These are phyloP conservation scores for Phycomyces nitens DNA, from an alignment of 192 early-diverging fungal genomes.

Conservation along the genomic window DNA sequence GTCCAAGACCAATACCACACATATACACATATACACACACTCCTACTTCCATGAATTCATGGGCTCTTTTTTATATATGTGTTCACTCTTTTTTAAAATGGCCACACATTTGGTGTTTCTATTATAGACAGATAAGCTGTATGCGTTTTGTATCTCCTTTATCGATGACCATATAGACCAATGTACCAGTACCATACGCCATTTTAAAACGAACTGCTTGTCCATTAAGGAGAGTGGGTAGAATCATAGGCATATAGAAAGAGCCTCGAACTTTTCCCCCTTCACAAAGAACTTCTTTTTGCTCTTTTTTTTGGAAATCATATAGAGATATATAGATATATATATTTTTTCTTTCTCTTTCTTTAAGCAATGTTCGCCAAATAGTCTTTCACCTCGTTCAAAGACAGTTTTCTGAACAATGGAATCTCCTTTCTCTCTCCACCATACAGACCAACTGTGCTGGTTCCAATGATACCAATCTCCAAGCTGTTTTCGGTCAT, in stretches of 20 bases:
- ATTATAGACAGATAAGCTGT: no score
- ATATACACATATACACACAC: no score
- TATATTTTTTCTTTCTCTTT: neutral
- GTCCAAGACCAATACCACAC: no score
- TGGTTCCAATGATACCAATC: conserved; percentile 79
- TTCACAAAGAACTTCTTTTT: neutral
- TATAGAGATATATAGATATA: neutral
- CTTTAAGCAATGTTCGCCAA: conserved; percentile 87
- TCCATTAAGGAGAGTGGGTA: neutral
- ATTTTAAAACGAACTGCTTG: conserved; percentile 1
- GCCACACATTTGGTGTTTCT: no score
- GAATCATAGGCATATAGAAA: neutral
- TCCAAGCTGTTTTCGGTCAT: conserved; percentile 97
- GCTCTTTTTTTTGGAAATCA: neutral
- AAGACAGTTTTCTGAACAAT: conserved; percentile 78
- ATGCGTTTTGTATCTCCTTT: neutral
- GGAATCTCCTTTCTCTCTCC: conserved; percentile 60
- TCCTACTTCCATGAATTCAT: no score
- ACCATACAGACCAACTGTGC: conserved; percentile 48
- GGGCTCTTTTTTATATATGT: no score
- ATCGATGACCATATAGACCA: neutral
- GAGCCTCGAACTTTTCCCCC: neutral
- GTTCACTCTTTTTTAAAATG: no score
- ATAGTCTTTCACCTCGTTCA: conserved; percentile 93
- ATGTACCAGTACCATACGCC: neutral